These are phyloP conservation scores for Monosporascus sp. DNA, from an alignment of 2,329 filamentous ascomycete species.

Conservation along the genomic window DNA sequence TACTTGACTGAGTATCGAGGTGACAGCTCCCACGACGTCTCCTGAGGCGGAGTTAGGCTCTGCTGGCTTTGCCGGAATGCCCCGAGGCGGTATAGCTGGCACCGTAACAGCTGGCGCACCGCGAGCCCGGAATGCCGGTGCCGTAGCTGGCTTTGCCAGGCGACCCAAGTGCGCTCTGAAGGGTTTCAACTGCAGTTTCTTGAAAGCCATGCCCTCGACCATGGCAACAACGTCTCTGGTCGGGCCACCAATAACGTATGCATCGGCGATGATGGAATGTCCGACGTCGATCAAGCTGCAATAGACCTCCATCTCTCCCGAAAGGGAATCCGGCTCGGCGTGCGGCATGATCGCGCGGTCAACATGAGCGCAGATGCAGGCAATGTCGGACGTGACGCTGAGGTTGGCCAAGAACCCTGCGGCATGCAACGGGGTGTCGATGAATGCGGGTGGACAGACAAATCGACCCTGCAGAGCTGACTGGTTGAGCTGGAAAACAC, in stretches of 20 bases:
- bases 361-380: constrained; percentile 25
- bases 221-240: constrained; percentile 17
- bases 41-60: not conserved
- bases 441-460: constrained; percentile 20
- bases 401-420: constrained; percentile 27
- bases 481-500: constrained; percentile 4
- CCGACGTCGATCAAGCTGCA: constrained; percentile 22
- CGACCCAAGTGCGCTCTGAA: constrained; percentile 21
- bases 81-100: not conserved
- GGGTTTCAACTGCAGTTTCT: constrained; percentile 25
- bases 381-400: constrained; percentile 17
- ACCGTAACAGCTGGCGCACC: not conserved
- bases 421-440: constrained; percentile 27
- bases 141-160: not conserved
- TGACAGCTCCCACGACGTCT: not conserved
- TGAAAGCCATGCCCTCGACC: constrained; percentile 24
- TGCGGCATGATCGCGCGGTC: constrained; percentile 15
- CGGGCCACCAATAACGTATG: constrained; percentile 16
- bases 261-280: constrained; percentile 19
- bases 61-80: not conserved
- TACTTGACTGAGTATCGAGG: constrained; percentile 36
- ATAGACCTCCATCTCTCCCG: constrained; percentile 17
- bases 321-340: constrained; percentile 4
- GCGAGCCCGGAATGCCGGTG: not conserved
- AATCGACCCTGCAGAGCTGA: constrained; percentile 8